Conservation (phyloP, 2,329 filamentous ascomycete genomes). For the Zopfia rhizophila region DNA sequence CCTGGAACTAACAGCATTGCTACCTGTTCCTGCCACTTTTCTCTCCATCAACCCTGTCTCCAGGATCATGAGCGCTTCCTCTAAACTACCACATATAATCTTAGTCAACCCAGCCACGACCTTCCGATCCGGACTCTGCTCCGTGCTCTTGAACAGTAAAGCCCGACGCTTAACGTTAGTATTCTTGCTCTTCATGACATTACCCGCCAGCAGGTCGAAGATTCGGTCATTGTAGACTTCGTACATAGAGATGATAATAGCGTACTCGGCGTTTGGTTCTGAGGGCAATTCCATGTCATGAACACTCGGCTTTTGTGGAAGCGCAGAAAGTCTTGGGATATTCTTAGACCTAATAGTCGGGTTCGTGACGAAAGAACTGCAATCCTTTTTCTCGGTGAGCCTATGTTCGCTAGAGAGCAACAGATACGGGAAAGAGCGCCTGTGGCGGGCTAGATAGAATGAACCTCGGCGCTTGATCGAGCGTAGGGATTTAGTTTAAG, state of each 20-base stretch:
- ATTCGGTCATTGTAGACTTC: constrained; percentile 99
- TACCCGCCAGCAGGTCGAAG: constrained; percentile 84
- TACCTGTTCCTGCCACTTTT: constrained; percentile 87
- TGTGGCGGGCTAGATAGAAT: constrained; percentile 48
- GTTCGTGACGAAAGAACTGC: constrained; percentile 66
- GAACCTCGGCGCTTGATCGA: constrained; percentile 30
- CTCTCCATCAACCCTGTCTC: constrained; percentile 90
- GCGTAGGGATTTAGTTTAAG: constrained; percentile 29
- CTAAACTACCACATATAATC: constrained; percentile 82
- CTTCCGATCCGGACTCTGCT: constrained; percentile 88
- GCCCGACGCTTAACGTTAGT: constrained; percentile 73
- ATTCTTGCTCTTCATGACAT: constrained; percentile 65
- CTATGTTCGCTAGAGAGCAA: constrained; percentile 37
- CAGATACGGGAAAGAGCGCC: constrained; percentile 35
- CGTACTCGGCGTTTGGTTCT: constrained; percentile 80
- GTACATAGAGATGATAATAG: constrained; percentile 95
- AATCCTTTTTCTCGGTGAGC: constrained; percentile 60
- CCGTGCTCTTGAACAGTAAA: constrained; percentile 91
- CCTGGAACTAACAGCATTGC: constrained; percentile 90
- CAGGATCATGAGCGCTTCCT: constrained; percentile 87
- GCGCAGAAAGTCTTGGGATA: constrained; percentile 73
- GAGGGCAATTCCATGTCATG: constrained; percentile 73
- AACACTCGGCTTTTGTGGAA: constrained; percentile 80
- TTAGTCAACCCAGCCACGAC: constrained; percentile 92
- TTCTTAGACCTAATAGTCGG: constrained; percentile 64